Percentiles rank a stretch among this genome's conserved stretches.
Evolutionary conservation across 2,329 filamentous ascomycete species (phyloP).

Genomic region (Cercospora nicotianae): DNA sequence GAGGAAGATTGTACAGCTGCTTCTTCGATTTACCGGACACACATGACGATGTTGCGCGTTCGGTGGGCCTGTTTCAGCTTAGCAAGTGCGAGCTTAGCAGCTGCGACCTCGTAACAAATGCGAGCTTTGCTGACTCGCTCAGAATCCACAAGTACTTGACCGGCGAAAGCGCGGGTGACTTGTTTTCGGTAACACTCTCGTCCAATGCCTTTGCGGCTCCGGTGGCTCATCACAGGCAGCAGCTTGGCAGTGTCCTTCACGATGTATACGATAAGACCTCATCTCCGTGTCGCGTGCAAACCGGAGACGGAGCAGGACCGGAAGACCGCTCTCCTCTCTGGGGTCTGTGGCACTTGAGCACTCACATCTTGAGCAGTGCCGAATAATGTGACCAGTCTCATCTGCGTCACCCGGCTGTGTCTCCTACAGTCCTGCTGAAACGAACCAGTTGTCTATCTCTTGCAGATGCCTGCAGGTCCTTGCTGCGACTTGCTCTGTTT

Average conservation of each 20-base stretch:
- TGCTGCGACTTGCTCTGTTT: background rate
- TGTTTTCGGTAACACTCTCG: background rate
- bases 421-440: background rate
- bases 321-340: background rate
- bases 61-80: background rate
- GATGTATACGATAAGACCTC: background rate
- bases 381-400: background rate
- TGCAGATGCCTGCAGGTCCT: background rate
- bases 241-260: background rate
- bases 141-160: background rate
- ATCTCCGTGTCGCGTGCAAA: background rate
- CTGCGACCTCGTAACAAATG: background rate
- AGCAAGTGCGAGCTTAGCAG: background rate
- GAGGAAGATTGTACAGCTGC: background rate
- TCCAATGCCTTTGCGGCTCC: background rate
- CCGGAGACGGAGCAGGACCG: background rate
- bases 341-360: background rate
- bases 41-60: background rate
- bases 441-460: background rate
- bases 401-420: background rate
- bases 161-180: background rate
- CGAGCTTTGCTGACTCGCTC: background rate
- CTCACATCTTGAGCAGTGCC: background rate
- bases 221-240: background rate
- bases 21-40: background rate